Evolutionary conservation across 495 filamentous ascomycete species (phyloP), one percentile per base, ranked within the genome.

Genomic region (Rostrohypoxylon terebratum): DNA sequence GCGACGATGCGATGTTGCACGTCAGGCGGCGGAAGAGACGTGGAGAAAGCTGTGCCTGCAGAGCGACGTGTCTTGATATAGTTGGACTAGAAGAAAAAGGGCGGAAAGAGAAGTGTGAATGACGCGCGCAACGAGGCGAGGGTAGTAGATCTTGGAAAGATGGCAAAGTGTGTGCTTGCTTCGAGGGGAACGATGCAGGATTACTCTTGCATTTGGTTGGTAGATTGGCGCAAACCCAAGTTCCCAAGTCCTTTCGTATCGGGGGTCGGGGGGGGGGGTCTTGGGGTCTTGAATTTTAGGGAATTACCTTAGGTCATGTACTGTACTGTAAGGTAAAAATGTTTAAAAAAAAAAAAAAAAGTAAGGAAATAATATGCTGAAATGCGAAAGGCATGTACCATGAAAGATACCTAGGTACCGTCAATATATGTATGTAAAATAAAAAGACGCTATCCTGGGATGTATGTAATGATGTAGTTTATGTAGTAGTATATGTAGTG

Each of bases 61-160:
- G 81, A 84, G 82, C 83, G 82, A 85, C 82, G 84, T 86, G 83
- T 86, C 83, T 83, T 84, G 84, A 86, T 84, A 83, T 83, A 83
- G 84, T 85, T 86, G 83, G 83, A 80, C 75, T 84, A 78, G 72
- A 55, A 55, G 57, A 68, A 62, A 67, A 71, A 73, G 50, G 68
- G 71, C 65, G 63, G 63, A 70, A 70, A 23, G 10, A 65, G 72
- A 75, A 74, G 78, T 78, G 77, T 81, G 79, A 81, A 83, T 82
- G 82, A 80, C 78, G 81, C 77, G 81, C 80, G 77, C 79, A 78
- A 81, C 47, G 50, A 67, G 72, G 68, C 68, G 71, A 76, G 72
- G 74, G 74, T 74, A 73, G 74, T 71, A 77, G 76, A 76, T 77
- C 74, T 75, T 71, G 74, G 76, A 72, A 73, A 68, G 65, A 74